Base-by-base conservation (phyloP, 1,139 yeast genomes). In the Suhomyces bolitotheri region DNA sequence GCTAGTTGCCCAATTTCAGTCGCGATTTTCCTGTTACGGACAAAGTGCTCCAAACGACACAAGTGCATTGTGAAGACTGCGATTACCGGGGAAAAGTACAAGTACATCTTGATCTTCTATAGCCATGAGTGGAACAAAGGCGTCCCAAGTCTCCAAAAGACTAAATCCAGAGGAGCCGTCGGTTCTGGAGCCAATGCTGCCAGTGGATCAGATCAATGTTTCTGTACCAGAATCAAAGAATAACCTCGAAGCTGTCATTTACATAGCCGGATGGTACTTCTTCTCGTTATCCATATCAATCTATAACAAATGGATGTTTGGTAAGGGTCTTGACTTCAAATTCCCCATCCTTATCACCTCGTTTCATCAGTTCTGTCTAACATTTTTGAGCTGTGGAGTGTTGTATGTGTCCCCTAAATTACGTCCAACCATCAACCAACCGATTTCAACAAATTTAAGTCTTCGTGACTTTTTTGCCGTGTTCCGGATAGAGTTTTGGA, bases 241-340 rank as follows among this genome's bases (percentile, higher is more conserved):
- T n/a, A 37, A 34, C 16, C 12, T 39, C 16, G 44, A 43, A 23
- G 40, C 53, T 7, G 39, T 36, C n/a, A 25, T 40, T 20, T 71
- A 66, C 49, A 70, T 70, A 22, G 40, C 53, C 9, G 76, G 76
- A 50, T 65, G 69, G 86, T 79, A 78, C 50, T 40, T 69, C 12
- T 80, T 80, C 44, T 83, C 95, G 10, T 71, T 88, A 41, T 62
- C 87, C 10, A 77, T 90, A 20, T 84, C 95, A n/a, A 70, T 90
- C 22, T 92, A 92, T 65, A 92, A 92, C 67, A 92, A 90, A 61
- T 90, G 97, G 97, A 90, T 92, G 96, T 92, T 90, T 64, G 90
- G 94, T 27, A 31, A 72, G 60, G 56, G 87, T 11, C 66, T 90
- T 41, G 76, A 86, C 51, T 83, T 92, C 54, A 76, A 78, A 31